Evolutionary conservation across 345 rosid species (phyloP).

Genomic region (Lepidium didymum): DNA sequence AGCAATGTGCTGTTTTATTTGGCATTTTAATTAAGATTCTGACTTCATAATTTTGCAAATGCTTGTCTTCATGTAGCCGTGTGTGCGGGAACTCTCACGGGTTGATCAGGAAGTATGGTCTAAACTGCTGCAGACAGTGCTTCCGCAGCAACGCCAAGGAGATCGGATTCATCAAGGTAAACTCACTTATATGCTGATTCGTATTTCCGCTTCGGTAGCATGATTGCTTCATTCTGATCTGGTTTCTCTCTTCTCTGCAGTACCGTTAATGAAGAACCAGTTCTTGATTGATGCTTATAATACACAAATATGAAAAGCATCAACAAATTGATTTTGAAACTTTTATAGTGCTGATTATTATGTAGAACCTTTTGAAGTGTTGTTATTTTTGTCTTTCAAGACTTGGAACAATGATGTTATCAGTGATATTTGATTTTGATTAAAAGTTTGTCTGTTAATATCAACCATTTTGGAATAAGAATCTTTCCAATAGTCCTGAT

Average conservation of each 20-base stretch:
- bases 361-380: too few relatives aligned
- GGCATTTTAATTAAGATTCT: neutral
- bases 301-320: neutral
- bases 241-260: neutral
- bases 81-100: slow-evolving; percentile 29
- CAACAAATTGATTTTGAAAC: neutral
- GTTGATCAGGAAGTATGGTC: slow-evolving; percentile 26
- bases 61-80: slow-evolving; percentile 3
- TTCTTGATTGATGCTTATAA: neutral
- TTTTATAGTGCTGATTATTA: too few relatives aligned
- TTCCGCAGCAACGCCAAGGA: slow-evolving; percentile 26
- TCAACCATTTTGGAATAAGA: too few relatives aligned
- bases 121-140: neutral
- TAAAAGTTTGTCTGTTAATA: too few relatives aligned
- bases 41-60: neutral
- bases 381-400: too few relatives aligned
- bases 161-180: slow-evolving; percentile 46
- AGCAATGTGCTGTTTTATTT: neutral
- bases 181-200: neutral
- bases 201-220: neutral
- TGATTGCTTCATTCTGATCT: neutral
- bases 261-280: neutral
- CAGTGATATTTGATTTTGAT: too few relatives aligned
- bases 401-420: too few relatives aligned
- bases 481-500: too few relatives aligned